phyloP scores from a whole-genome alignment of 768 basidiomycete species.

The Coprinellus aureogranulatus region DNA sequence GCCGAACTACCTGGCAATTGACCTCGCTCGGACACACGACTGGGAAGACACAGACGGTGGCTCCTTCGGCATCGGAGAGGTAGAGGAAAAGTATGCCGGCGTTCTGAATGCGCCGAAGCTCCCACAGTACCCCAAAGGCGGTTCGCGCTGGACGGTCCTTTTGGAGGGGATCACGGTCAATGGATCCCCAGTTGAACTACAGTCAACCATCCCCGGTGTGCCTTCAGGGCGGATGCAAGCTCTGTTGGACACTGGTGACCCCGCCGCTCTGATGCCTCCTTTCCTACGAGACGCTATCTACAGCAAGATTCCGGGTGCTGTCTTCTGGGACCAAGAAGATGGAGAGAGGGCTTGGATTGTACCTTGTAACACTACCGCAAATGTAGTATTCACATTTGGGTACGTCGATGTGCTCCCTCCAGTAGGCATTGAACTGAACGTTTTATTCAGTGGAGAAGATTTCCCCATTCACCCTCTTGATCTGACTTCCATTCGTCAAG shows the following conservation, averaged over 20 bases:
- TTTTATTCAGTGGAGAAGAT: slow-evolving; percentile 22
- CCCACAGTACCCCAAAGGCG: slow-evolving; percentile 30
- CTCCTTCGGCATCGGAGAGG: slow-evolving; percentile 40
- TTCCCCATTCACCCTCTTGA: slow-evolving; percentile 47
- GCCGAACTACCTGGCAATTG: slow-evolving; percentile 39
- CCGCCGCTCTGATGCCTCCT: slow-evolving; percentile 33
- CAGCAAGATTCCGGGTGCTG: slow-evolving; percentile 30
- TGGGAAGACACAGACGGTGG: slow-evolving; percentile 41
- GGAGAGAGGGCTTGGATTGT: slow-evolving; percentile 34
- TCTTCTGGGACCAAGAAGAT: slow-evolving; percentile 16
- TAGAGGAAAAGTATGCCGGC: slow-evolving; percentile 30
- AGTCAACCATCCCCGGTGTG: slow-evolving; percentile 26
- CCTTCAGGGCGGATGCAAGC: slow-evolving; percentile 27
- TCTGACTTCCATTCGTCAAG: slow-evolving; percentile 28
- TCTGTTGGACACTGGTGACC: slow-evolving; percentile 29
- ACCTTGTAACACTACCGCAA: slow-evolving; percentile 31
- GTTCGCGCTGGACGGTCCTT: slow-evolving; percentile 40
- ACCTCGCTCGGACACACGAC: slow-evolving; percentile 35
- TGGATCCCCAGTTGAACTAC: slow-evolving; percentile 20
- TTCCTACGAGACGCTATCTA: slow-evolving; percentile 38
- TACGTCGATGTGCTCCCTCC: slow-evolving; percentile 24
- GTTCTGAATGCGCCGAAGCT: slow-evolving; percentile 30
- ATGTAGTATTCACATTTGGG: slow-evolving; percentile 39
- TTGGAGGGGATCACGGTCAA: slow-evolving; percentile 37
- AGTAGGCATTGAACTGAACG: background rate